Evolutionary conservation across 805 yeast genomes (phyloP).

Genomic region (Metschnikowia reukaufii): DNA sequence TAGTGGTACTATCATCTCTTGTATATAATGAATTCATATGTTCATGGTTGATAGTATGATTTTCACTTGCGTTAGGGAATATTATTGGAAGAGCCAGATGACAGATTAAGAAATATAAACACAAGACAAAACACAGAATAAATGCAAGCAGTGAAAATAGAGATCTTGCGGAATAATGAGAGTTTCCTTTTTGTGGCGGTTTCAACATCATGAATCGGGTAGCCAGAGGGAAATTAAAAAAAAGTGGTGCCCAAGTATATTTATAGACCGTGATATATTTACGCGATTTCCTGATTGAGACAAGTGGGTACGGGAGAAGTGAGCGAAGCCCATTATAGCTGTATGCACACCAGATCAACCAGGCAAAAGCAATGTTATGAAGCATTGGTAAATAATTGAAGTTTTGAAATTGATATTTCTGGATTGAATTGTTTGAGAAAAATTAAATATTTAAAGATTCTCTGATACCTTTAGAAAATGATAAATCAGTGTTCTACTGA

Average conservation of each 20-base stretch:
- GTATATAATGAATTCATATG: not conserved
- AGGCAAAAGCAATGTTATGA: not conserved
- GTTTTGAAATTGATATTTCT: too few relatives aligned
- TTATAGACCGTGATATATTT: constrained; percentile 4
- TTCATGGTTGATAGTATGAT: not conserved
- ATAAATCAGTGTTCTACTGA: too few relatives aligned
- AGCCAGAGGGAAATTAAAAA: not conserved
- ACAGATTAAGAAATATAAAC: not conserved
- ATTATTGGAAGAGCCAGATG: not conserved
- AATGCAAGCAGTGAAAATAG: not conserved
- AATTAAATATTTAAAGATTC: too few relatives aligned
- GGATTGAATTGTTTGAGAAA: too few relatives aligned
- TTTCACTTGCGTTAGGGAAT: too few relatives aligned
- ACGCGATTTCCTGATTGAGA: constrained; percentile 7
- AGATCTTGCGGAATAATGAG: not conserved
- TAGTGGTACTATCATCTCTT: constrained; percentile 7
- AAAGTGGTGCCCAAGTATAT: constrained; percentile 1
- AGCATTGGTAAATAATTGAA: too few relatives aligned
- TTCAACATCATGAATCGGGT: not conserved
- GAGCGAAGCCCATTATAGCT: not conserved
- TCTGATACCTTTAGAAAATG: too few relatives aligned
- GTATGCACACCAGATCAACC: not conserved
- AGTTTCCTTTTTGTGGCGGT: not conserved
- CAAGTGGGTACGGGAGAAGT: not conserved
- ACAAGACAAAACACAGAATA: not conserved